phyloP scores from a whole-genome alignment of 1,139 yeast species.

The Debaryomyces nepalensis region DNA sequence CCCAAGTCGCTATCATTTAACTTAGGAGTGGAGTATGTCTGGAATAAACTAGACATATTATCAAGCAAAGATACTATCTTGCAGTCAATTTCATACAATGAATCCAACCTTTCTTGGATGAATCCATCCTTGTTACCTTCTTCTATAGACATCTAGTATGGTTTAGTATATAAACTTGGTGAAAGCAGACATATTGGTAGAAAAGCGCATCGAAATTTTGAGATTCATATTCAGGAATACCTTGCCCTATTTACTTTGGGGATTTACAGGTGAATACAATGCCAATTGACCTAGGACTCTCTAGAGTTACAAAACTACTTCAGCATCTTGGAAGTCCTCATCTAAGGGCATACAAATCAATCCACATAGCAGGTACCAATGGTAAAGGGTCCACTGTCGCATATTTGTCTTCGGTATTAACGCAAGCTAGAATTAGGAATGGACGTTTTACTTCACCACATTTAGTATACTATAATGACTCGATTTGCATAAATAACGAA shows the following conservation, averaged over 20 bases:
- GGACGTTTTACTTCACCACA: constrained; percentile 94
- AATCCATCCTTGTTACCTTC: constrained; percentile 30
- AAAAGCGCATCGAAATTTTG: constrained; percentile 4
- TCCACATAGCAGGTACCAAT: constrained; percentile 93
- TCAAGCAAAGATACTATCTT: constrained; percentile 51
- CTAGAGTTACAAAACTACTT: constrained; percentile 62
- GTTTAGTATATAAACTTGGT: no score
- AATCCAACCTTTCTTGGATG: constrained; percentile 50
- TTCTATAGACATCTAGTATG: constrained; percentile 17
- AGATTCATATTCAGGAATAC: not conserved
- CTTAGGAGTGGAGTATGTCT: constrained; percentile 37
- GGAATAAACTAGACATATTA: constrained; percentile 43
- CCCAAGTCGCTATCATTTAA: constrained; percentile 20
- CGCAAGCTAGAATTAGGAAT: constrained; percentile 51
- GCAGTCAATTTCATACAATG: constrained; percentile 48
- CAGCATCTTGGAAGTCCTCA: constrained; percentile 72
- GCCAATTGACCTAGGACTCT: constrained; percentile 65
- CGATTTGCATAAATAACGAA: constrained; percentile 65
- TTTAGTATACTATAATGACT: constrained; percentile 71
- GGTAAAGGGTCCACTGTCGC: constrained; percentile 94
- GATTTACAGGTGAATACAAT: constrained; percentile 19
- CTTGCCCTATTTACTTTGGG: not conserved
- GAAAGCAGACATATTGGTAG: no score
- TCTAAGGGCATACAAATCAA: constrained; percentile 51
- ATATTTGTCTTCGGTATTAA: constrained; percentile 67